Evolutionary conservation across 2,329 filamentous ascomycete genomes (phyloP), one percentile per base, ranked within the genome.

Genomic region (Knoxdaviesia capensis): DNA sequence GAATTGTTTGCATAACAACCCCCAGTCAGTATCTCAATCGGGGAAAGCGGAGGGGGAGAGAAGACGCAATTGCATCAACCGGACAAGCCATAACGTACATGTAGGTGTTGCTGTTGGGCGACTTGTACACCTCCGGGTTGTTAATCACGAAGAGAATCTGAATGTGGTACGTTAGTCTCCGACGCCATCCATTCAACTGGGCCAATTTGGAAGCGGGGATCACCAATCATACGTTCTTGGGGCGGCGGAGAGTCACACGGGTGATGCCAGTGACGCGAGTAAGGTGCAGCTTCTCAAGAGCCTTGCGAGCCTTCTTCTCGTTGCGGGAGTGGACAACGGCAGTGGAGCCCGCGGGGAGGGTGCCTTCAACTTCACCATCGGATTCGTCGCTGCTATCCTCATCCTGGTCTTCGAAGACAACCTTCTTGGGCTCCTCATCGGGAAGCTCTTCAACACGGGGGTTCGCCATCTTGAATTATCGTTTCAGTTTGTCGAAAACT

Each of bases 251-350:
- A 52, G 92, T 98, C 56, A 98, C 92, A 60, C 90, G 80, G 57
- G 90, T 98, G 66, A 98, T 98, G 61, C 90, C 92, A 58, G 83
- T 81, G 53, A 98, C 81, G 59, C 88, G 86, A 74, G 85, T 90
- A 61, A 98, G 71, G 61, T 93, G 87, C 59, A 96, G 78, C 79
- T 98, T 98, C 65, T 86, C 83, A 62, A 98, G 93, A 58, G 87
- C 86, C 77, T 98, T 98, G 69, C 90, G 81, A 56, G 90, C 92
- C 80, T 98, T 98, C 83, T 98, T 98, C 81, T 98, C 90, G 71
- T 96, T 96, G 65, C 90, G 86, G 60, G 85, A 94, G 76, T 96
- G 88, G 59, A 98, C 80, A 56, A 90, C 77, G 58, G 88, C 81
- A 50, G 80, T 77, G 57, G 86, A 83, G 59, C 88, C 90, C 52